Base-by-base conservation (phyloP, 1,284 basidiomycete genomes). In the Sphagnurus paluster region DNA sequence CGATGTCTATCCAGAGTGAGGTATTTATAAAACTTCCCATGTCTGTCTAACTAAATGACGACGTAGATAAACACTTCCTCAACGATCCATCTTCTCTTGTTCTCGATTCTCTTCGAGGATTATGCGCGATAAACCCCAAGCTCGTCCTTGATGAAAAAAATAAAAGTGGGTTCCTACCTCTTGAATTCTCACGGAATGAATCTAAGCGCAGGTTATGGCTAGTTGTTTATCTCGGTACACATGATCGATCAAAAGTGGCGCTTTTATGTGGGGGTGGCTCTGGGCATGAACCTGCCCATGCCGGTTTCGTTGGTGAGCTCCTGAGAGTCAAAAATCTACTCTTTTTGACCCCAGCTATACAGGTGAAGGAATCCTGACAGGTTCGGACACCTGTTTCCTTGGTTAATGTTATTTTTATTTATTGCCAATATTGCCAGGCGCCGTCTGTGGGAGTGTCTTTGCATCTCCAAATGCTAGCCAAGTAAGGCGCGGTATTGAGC, bases 231-330 rank as follows among this genome's bases (percentile, higher is more conserved):
- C 66, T 82, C 33, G 68, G 77, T 11, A 58, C 74, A 11, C 76
- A 66, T 19, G 79, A 86, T 61, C 74, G 69, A 42, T 76, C 78
- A 26, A 83, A 84, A 59, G 93, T 96, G 35, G 80, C 89, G 2
- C 69, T 96, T 17, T 77, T 97, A 58, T 93, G 88, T 53, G 93
- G 93, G 19, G 93, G 94, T 19, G 93, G 93, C 29, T 86, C 87
- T 25, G 94, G 94, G 1, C 93, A 96, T 64, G 93, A 96, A 61
- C 93, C 93, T 19, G 80, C 91, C 14, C 88, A 93, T 66, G 80
- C 89, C 13, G 88, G 83, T 1, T 93, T 88, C 56, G 87, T 90
- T 23, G 87, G 87, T 86, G 50, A n/a, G n/a, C n/a, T n/a, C n/a
- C n/a, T n/a, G n/a, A 48, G 37, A 5, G n/a, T 17, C 10, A 17